Conservation (phyloP, 495 filamentous ascomycete genomes). For the Sporormia fimetaria region DNA sequence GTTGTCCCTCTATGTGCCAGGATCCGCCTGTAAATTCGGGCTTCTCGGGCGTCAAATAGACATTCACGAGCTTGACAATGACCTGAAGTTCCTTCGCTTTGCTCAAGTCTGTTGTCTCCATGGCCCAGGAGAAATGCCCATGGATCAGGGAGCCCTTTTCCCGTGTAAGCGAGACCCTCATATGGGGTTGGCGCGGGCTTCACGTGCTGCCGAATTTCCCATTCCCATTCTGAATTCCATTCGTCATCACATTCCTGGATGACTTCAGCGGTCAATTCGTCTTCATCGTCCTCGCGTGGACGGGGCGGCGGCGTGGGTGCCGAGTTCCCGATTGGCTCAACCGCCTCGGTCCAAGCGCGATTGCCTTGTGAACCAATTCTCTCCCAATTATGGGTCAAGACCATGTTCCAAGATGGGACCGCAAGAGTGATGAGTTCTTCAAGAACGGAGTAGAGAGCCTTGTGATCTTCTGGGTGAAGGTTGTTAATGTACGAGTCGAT, state of each 20-base stretch:
- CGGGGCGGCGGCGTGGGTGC: no score
- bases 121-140: no score
- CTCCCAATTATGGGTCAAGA: no score
- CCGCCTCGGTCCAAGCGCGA: no score
- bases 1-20: constrained; percentile 33
- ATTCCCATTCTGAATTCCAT: constrained; percentile 3
- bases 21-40: constrained; percentile 38
- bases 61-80: constrained; percentile 52
- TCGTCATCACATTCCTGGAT: constrained; percentile 9
- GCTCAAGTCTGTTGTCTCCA: no score
- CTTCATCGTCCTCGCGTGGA: constrained; percentile 9
- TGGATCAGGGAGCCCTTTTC: no score
- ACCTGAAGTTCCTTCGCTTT: constrained; percentile 41
- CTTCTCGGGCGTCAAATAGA: constrained; percentile 48
- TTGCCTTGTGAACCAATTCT: no score
- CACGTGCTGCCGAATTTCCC: constrained; percentile 17
- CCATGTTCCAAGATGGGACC: constrained; percentile 45
- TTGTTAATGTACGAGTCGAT: constrained; percentile 51
- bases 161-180: constrained; percentile 3
- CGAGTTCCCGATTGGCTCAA: no score
- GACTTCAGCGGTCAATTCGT: constrained; percentile 17
- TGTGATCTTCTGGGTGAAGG: constrained; percentile 40
- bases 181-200: constrained; percentile 30
- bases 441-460: constrained; percentile 40
- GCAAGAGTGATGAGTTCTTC: constrained; percentile 39